Evolutionary conservation across 1,284 basidiomycete genomes (phyloP).

Genomic region (Neonothopanus nambi): DNA sequence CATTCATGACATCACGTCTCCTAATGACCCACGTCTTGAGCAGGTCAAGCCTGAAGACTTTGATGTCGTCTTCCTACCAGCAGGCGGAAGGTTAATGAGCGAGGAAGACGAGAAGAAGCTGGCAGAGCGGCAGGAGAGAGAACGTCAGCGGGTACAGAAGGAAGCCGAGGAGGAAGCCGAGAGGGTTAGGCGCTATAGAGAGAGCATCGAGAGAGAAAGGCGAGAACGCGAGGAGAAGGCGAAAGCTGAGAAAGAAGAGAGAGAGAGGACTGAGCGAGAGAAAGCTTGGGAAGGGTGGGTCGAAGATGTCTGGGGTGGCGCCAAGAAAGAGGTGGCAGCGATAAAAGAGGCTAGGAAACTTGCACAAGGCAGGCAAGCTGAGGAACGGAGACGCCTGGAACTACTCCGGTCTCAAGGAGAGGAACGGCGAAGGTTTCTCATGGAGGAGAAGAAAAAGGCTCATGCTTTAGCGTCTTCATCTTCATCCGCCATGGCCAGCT

Average conservation of each 20-base stretch:
- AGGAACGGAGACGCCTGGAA: slow-evolving; percentile 5
- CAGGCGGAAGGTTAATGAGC: slow-evolving; percentile 49
- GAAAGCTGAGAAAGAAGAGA: slow-evolving; percentile 31
- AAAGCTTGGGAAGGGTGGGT: slow-evolving; percentile 18
- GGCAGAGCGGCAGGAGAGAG: slow-evolving; percentile 39
- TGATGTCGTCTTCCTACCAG: slow-evolving; percentile 57
- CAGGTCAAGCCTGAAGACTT: slow-evolving; percentile 67
- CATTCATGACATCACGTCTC: slow-evolving; percentile 50
- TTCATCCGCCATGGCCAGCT: neutral
- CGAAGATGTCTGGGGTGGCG: slow-evolving; percentile 6
- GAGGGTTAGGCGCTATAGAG: slow-evolving; percentile 19
- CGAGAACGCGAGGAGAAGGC: slow-evolving; percentile 30
- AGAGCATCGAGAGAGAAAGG: slow-evolving; percentile 22
- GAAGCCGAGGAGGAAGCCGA: slow-evolving; percentile 35
- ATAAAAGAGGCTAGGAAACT: slow-evolving; percentile 17
- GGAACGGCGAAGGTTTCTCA: neutral
- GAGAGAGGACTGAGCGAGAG: slow-evolving; percentile 25
- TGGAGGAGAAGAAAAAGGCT: neutral
- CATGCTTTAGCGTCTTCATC: too few species aligned
- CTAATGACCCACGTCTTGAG: slow-evolving; percentile 62
- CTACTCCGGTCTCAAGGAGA: neutral
- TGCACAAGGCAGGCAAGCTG: slow-evolving; percentile 8
- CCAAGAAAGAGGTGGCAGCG: slow-evolving; percentile 5
- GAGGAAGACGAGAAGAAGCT: slow-evolving; percentile 43
- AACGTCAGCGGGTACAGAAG: slow-evolving; percentile 41